Evolutionary conservation across 352 stramenopile genomes (phyloP).

Genomic region (Globisporangium echinulatum): DNA sequence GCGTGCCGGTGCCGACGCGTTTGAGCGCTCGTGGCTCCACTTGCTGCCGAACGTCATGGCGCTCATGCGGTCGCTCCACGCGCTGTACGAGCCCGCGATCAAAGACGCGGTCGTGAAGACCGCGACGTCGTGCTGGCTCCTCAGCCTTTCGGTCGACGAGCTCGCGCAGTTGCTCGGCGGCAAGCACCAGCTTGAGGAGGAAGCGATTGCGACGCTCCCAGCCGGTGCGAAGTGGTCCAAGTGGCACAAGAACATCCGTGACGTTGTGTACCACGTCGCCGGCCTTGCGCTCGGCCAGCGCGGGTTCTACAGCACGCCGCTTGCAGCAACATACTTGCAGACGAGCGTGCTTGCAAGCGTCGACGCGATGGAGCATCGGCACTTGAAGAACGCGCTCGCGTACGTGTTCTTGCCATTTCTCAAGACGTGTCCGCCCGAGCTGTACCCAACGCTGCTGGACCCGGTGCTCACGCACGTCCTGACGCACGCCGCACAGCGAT

Average conservation of each 20-base stretch:
- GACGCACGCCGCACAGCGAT: constrained; percentile 50
- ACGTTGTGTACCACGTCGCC: constrained; percentile 75
- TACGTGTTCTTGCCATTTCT: constrained; percentile 70
- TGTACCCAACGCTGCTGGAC: constrained; percentile 56
- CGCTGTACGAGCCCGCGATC: constrained; percentile 38
- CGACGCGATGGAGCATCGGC: constrained; percentile 64
- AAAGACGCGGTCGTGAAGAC: constrained; percentile 54
- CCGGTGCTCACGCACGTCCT: constrained; percentile 50
- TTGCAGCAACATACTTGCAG: constrained; percentile 37
- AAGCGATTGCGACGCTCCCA: constrained; percentile 49
- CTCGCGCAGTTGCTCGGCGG: constrained; percentile 66
- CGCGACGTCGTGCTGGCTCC: constrained; percentile 49
- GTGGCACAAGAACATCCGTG: constrained; percentile 77
- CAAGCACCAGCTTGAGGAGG: constrained; percentile 68
- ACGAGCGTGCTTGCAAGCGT: constrained; percentile 62
- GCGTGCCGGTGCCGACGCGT: constrained; percentile 36
- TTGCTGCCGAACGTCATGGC: constrained; percentile 62
- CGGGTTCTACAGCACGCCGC: constrained; percentile 46
- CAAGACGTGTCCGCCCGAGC: constrained; percentile 51
- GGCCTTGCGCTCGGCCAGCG: constrained; percentile 44
- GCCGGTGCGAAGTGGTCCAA: constrained; percentile 54
- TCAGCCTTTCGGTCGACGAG: constrained; percentile 70
- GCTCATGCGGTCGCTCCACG: constrained; percentile 55
- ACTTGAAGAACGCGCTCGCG: constrained; percentile 59
- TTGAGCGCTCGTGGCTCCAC: constrained; percentile 53